These are phyloP conservation scores for Pseudozyma sp. DNA, from an alignment of 1,284 basidiomycete species.

Conservation along the genomic window DNA sequence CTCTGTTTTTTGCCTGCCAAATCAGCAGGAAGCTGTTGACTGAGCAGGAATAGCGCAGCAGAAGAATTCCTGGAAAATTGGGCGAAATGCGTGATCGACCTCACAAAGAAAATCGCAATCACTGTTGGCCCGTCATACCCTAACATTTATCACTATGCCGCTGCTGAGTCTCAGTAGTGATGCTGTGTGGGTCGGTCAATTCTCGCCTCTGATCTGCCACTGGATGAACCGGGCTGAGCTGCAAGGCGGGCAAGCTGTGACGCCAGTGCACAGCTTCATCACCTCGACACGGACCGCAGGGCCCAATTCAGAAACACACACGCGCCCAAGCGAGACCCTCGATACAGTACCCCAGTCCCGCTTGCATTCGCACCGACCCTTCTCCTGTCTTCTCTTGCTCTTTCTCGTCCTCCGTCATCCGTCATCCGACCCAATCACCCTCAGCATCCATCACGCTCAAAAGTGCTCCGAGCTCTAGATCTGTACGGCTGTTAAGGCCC, in stretches of 20 bases:
- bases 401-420: neutral
- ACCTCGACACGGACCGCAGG: neutral
- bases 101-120: too few relatives aligned
- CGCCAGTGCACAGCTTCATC: slow-evolving; percentile 10
- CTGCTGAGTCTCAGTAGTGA: too few relatives aligned
- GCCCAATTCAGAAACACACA: neutral
- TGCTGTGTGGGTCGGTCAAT: too few relatives aligned
- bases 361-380: neutral
- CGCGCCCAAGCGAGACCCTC: slow-evolving; percentile 18
- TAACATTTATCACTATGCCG: too few relatives aligned
- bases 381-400: neutral
- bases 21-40: neutral
- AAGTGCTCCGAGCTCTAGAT: neutral
- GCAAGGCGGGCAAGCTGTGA: neutral
- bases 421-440: neutral
- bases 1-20: neutral
- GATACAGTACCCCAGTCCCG: slow-evolving; percentile 1
- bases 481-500: too few relatives aligned
- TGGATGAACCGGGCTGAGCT: slow-evolving; percentile 5
- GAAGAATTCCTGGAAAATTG: too few relatives aligned
- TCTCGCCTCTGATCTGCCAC: too few relatives aligned
- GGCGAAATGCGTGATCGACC: too few relatives aligned
- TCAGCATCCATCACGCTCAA: neutral
- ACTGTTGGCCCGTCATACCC: too few relatives aligned
- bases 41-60: too few relatives aligned